These are phyloP conservation scores for Phlebopus sp. DNA, from an alignment of 1,284 basidiomycete genomes.

Conservation along the genomic window DNA sequence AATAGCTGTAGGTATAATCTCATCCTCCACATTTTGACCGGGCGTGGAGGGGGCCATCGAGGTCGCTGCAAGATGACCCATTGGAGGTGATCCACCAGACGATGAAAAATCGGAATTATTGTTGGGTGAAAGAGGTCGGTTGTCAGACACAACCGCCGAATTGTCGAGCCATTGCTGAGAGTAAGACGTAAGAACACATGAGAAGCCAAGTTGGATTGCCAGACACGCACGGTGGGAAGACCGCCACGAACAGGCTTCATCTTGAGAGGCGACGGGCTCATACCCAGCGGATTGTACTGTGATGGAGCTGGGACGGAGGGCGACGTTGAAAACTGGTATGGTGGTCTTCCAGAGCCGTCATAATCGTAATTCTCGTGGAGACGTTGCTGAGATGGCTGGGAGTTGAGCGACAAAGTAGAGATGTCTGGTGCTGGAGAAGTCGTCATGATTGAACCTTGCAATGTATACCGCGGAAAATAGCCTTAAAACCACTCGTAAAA, in stretches of 20 bases:
- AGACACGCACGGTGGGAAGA: conserved; percentile 63
- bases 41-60: conserved; percentile 49
- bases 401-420: conserved; percentile 67
- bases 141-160: conserved; percentile 48
- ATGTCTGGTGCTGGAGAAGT: conserved; percentile 72
- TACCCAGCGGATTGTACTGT: conserved; percentile 59
- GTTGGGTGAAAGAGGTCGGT: conserved; percentile 77
- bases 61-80: conserved; percentile 52
- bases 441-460: conserved; percentile 56
- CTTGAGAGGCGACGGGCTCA: conserved; percentile 70
- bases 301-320: conserved; percentile 63
- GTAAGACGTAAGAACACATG: conserved; percentile 12
- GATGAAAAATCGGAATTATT: conserved; percentile 85
- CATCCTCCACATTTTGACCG: conserved; percentile 67
- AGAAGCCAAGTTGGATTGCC: conserved; percentile 18
- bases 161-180: conserved; percentile 79
- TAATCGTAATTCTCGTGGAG: conserved; percentile 83
- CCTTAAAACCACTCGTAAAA: conserved; percentile 21
- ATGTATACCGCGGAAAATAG: conserved; percentile 16
- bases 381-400: conserved; percentile 62
- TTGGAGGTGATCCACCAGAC: conserved; percentile 74
- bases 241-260: conserved; percentile 63
- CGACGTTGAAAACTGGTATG: conserved; percentile 68
- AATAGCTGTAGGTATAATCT: conserved; percentile 98
- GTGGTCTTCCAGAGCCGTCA: conserved; percentile 57